These are phyloP conservation scores for Fomitopsis serialis DNA, from an alignment of 768 basidiomycete species.

Conservation along the genomic window DNA sequence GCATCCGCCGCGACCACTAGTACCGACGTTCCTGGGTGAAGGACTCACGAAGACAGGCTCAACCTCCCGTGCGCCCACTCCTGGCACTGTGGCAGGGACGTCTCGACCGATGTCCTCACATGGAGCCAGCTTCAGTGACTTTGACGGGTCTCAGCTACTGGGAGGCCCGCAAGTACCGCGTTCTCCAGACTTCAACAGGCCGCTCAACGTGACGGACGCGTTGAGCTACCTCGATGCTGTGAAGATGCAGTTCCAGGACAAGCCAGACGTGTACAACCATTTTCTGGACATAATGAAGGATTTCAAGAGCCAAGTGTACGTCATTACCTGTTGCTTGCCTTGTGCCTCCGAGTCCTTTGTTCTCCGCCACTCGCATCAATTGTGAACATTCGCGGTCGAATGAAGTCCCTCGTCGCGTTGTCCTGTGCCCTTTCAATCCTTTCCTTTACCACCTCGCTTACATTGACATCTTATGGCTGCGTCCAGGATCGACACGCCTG, in stretches of 20 bases:
- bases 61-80: background rate
- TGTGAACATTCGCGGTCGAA: no score
- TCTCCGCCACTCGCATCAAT: no score
- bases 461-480: background rate
- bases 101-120: conserved; percentile 9
- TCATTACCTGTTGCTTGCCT: conserved; percentile 9
- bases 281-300: conserved; percentile 99
- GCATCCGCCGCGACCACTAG: background rate
- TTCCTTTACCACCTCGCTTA: background rate
- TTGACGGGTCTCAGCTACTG: conserved; percentile 8
- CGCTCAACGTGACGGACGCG: conserved; percentile 89
- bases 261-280: conserved; percentile 91
- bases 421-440: background rate
- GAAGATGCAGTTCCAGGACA: conserved; percentile 84
- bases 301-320: conserved; percentile 93
- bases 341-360: no score
- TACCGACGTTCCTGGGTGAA: background rate
- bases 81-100: background rate
- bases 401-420: background rate
- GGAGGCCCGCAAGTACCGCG: conserved; percentile 8
- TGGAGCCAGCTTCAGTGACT: conserved; percentile 4
- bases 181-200: conserved; percentile 30
- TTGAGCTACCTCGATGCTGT: conserved; percentile 92
- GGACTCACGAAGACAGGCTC: background rate
- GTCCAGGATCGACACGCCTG: conserved; percentile 90